Conservation (phyloP, 768 basidiomycete genomes). For the Hortiboletus campestris region DNA sequence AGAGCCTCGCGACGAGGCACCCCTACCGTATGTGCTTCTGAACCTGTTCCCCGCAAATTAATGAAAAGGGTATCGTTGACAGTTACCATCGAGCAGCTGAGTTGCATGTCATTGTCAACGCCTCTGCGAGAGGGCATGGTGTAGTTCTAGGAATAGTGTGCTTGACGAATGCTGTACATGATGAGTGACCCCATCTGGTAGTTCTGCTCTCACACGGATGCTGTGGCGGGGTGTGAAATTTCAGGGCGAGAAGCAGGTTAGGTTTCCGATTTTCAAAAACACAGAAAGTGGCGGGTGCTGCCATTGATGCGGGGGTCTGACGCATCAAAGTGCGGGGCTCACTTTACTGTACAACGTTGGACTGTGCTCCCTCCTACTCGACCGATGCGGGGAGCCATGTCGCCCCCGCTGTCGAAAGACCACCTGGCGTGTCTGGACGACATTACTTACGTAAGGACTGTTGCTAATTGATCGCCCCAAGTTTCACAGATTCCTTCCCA, state of each 20-base stretch:
- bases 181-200: too few species aligned
- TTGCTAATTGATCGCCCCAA: background rate
- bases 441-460: constrained; percentile 18
- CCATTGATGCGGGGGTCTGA: constrained; percentile 18
- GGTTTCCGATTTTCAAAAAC: constrained; percentile 34
- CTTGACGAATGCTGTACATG: too few species aligned
- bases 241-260: constrained; percentile 31
- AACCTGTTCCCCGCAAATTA: constrained; percentile 24
- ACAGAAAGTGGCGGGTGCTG: background rate
- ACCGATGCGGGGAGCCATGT: background rate
- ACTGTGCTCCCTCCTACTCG: background rate
- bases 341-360: background rate
- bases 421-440: background rate
- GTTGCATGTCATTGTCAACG: background rate
- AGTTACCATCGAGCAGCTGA: constrained; percentile 20
- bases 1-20: constrained; percentile 27
- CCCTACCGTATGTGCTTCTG: constrained; percentile 23
- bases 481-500: constrained; percentile 7
- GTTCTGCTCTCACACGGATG: constrained; percentile 5
- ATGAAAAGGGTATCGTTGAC: constrained; percentile 18
- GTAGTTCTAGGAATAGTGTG: background rate
- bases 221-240: constrained; percentile 21
- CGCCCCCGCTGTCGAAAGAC: too few species aligned
- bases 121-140: background rate
- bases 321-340: constrained; percentile 27